Percentiles rank a stretch among this genome's conserved stretches.
These are phyloP conservation scores for Citrullus amarus DNA, from an alignment of 306 rosid genomes.

Conservation along the genomic window DNA sequence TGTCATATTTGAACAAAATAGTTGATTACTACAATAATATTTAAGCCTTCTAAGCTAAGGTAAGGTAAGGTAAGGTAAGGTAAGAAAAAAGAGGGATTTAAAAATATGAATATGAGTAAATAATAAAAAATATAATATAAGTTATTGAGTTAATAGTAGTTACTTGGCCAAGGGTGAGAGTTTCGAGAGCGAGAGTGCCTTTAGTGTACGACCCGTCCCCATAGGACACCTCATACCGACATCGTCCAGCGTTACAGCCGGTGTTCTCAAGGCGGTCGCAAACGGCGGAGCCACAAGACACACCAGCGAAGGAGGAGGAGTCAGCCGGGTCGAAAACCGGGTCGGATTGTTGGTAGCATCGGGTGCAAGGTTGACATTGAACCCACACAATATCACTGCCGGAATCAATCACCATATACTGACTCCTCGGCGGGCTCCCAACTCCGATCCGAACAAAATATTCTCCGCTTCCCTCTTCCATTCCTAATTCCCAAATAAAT, in stretches of 20 bases:
- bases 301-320: constrained; percentile 46
- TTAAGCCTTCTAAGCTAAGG: too few relatives aligned
- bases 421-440: constrained; percentile 61
- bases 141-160: neutral
- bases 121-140: too few relatives aligned
- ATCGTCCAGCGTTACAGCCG: constrained; percentile 47
- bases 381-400: constrained; percentile 91
- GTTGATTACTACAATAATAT: too few relatives aligned
- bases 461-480: constrained; percentile 68
- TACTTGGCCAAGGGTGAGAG: constrained; percentile 43
- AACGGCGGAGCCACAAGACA: constrained; percentile 48
- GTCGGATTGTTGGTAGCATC: constrained; percentile 73
- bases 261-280: constrained; percentile 53
- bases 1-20: too few relatives aligned
- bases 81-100: too few relatives aligned
- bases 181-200: constrained; percentile 78
- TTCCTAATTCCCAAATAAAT: constrained; percentile 26
- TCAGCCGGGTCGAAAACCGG: constrained; percentile 77
- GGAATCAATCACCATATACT: constrained; percentile 62
- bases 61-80: too few relatives aligned
- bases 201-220: constrained; percentile 83
- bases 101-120: too few relatives aligned
- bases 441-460: constrained; percentile 65
- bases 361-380: constrained; percentile 70
- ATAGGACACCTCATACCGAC: constrained; percentile 59